These are phyloP conservation scores for Salix koriyanagi DNA, from an alignment of 345 rosid species.

Conservation along the genomic window DNA sequence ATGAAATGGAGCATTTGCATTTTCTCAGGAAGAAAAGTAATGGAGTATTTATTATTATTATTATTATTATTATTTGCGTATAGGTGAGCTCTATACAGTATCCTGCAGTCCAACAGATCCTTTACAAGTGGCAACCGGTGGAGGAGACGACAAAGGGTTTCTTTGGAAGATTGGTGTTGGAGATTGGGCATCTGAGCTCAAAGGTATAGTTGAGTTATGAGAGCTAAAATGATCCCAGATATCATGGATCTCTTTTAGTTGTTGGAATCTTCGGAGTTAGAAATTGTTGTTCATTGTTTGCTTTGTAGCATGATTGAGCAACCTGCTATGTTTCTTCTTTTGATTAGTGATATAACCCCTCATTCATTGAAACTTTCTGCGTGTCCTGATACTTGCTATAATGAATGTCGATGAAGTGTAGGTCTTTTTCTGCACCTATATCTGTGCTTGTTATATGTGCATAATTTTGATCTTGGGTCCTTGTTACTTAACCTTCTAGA, in stretches of 20 bases:
- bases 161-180: constrained; percentile 86
- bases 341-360: background rate
- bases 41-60: background rate
- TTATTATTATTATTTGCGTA: constrained; percentile 12
- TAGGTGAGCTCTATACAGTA: constrained; percentile 74
- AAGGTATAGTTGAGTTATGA: constrained; percentile 25
- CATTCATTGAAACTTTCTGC: background rate
- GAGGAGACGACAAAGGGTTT: constrained; percentile 77
- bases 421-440: background rate
- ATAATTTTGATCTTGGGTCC: background rate
- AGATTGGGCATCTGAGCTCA: constrained; percentile 80
- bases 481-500: background rate
- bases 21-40: background rate
- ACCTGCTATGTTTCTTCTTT: background rate
- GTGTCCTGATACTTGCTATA: background rate
- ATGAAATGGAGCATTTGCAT: background rate
- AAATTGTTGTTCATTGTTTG: background rate
- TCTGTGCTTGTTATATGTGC: background rate
- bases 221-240: background rate
- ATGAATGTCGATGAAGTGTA: background rate
- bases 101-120: constrained; percentile 81
- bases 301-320: background rate
- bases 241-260: background rate
- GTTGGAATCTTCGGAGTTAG: background rate
- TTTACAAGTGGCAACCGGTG: constrained; percentile 82